These are phyloP conservation scores for Colletotrichum musae DNA, from an alignment of 2,329 filamentous ascomycete genomes.

Conservation along the genomic window DNA sequence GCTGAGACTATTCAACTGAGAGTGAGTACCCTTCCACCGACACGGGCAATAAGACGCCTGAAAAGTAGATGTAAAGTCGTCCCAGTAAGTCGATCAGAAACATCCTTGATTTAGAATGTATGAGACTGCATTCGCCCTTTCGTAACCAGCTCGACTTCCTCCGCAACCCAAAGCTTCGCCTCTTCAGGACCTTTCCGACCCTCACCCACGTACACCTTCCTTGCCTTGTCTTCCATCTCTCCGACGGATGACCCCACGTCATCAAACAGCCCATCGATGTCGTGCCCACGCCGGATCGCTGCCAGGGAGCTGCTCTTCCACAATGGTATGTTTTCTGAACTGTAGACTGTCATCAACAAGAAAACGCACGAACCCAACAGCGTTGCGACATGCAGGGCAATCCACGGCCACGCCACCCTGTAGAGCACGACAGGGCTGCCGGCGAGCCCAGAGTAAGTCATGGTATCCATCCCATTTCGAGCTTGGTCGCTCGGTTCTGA, in stretches of 20 bases:
- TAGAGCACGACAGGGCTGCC: neutral
- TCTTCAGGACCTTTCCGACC: neutral
- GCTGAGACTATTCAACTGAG: too few species aligned
- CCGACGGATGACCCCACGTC: neutral
- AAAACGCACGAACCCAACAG: neutral
- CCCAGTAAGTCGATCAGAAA: too few species aligned
- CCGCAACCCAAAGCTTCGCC: neutral
- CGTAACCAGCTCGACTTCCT: neutral
- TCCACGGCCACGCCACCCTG: slow-evolving; percentile 21
- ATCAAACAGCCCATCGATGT: neutral
- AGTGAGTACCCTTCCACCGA: too few species aligned
- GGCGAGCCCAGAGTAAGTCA: neutral
- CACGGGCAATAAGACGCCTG: too few species aligned
- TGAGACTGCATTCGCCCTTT: neutral
- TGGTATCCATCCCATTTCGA: neutral
- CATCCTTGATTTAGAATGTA: neutral
- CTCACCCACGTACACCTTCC: neutral
- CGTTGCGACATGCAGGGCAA: slow-evolving; percentile 14
- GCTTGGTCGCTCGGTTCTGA: neutral
- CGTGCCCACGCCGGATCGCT: slow-evolving; percentile 1
- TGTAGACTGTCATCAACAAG: neutral
- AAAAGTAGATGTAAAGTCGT: too few species aligned
- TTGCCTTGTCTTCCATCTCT: slow-evolving; percentile 35
- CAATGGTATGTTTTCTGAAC: neutral
- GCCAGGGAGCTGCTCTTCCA: slow-evolving; percentile 35